phyloP scores from a whole-genome alignment of 495 filamentous ascomycete genomes.

The Lepraria neglecta region DNA sequence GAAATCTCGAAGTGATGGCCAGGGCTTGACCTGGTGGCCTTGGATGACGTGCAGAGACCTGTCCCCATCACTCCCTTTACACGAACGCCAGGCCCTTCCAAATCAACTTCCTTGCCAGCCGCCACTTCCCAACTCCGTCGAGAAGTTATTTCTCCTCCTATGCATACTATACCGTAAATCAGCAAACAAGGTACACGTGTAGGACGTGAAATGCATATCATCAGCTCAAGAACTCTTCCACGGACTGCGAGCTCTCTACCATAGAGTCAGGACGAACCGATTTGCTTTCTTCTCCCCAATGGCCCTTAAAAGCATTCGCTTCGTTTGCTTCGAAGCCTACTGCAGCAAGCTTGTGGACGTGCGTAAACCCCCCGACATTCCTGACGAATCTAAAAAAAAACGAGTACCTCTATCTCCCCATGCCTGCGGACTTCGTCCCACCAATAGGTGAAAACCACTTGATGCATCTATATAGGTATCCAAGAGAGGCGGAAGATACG shows the following conservation, averaged over 20 bases:
- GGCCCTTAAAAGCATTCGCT: background rate
- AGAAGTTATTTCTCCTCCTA: background rate
- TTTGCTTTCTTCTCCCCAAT: background rate
- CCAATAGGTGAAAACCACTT: background rate
- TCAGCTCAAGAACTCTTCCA: background rate
- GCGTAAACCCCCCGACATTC: background rate
- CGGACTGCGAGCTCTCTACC: background rate
- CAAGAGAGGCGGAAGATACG: background rate
- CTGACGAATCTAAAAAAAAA: background rate
- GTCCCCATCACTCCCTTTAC: background rate
- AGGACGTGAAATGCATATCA: background rate
- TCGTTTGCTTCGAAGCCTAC: background rate
- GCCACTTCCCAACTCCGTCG: background rate
- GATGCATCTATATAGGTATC: slow-evolving; percentile 1
- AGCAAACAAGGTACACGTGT: background rate
- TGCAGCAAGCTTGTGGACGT: background rate
- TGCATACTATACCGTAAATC: background rate
- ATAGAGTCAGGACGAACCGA: background rate
- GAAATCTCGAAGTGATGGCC: background rate
- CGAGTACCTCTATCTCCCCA: background rate
- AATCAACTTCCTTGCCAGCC: background rate
- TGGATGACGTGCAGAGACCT: background rate
- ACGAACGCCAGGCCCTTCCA: background rate
- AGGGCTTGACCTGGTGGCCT: background rate
- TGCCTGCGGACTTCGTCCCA: background rate